Conservation (phyloP, 73 alveolate species). For the Effrenium voratum region DNA sequence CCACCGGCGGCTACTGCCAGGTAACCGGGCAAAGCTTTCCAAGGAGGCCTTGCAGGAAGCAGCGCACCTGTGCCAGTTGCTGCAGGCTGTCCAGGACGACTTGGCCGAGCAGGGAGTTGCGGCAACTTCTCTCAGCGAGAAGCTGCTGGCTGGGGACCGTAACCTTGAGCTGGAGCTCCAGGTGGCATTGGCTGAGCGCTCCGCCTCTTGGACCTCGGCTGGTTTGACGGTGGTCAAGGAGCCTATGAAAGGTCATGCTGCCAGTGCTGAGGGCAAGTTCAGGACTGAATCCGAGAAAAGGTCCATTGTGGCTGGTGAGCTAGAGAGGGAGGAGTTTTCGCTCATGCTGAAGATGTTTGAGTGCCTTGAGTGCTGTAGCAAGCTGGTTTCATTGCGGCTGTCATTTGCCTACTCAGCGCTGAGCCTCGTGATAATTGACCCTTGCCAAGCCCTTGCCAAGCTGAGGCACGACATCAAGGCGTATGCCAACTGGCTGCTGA, state of each 20-base stretch:
- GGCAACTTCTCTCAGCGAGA: not conserved
- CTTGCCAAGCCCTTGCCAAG: not conserved
- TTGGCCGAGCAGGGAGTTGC: not conserved
- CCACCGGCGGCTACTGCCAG: constrained; percentile 3
- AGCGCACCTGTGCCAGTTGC: not conserved
- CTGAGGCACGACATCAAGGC: constrained; percentile 17
- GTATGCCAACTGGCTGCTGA: not conserved
- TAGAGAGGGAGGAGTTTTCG: constrained; percentile 14
- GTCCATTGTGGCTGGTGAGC: constrained; percentile 5
- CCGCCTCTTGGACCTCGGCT: not conserved
- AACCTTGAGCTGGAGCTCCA: not conserved
- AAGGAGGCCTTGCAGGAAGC: not conserved
- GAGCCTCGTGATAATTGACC: too few relatives aligned
- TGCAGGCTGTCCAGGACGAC: not conserved
- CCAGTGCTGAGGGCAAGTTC: not conserved
- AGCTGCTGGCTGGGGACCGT: not conserved
- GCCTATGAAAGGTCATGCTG: not conserved
- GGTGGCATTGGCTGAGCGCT: not conserved
- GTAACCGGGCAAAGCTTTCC: not conserved
- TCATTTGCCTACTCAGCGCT: too few relatives aligned
- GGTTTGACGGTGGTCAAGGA: not conserved
- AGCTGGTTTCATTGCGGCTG: too few relatives aligned
- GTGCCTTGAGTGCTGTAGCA: not conserved
- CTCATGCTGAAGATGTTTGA: not conserved
- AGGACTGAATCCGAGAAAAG: not conserved